Evolutionary conservation across 129 eudicot genomes (phyloP), one percentile per base, ranked within the genome.

Genomic region (Lactuca sativa): DNA sequence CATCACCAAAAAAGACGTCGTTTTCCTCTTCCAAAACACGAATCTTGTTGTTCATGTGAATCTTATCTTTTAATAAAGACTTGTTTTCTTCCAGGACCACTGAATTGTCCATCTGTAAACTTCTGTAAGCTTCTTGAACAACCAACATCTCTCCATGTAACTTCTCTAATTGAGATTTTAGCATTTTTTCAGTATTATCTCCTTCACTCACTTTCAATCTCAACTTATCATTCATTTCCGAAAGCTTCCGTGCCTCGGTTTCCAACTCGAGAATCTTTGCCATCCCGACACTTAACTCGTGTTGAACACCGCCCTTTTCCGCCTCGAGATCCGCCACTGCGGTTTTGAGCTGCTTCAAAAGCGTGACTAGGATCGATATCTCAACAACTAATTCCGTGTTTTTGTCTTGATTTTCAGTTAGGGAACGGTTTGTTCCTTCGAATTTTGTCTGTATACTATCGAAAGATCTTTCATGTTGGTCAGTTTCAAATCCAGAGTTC

Each of bases 381-480:
- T 90, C 87, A 60, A 93, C 67, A 40, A 65, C 68, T 73, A 67
- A 68, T 71, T 68, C 70, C 60, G 67, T 77, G 74, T 85, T 93
- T 78, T 87, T 90, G 36, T 87, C 90, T 69, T 80, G 82, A 7
- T 79, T 79, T 64, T 85, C 60, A 48, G n/a, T 64, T 14, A 89
- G 79, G 44, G 88, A 75, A 13, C 31, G 40, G 68, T 85, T 85
- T 49, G 78, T 72, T 44, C 70, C 81, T 66, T 76, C 86, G 36
- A 87, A 70, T 67, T 77, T 82, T 64, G 70, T 58, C 3, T 70
- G 73, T 41, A 90, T 62, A 11, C 62, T 72, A 41, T 66, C 59
- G 21, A 85, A 55, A 83, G 59, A 61, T 38, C 56, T 18, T 64
- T 81, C 82, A 72, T 85, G 90, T 51, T 75, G 74, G 68, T 72